Base-by-base conservation (phyloP, 305 asterid genomes). In the Fraxinus angustifolia region DNA sequence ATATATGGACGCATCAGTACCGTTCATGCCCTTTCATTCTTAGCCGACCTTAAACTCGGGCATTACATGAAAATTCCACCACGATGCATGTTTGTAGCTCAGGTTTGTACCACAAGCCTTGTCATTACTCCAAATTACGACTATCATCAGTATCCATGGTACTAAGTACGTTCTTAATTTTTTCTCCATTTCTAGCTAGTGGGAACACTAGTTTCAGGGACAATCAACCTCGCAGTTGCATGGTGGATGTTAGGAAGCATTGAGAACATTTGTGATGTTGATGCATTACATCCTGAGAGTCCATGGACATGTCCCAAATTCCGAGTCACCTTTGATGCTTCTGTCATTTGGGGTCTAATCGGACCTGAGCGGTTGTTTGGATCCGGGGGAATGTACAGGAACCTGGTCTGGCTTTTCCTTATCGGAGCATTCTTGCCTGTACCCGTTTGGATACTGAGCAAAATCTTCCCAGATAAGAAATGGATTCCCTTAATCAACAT, bases 41-140 rank as follows among this genome's bases (percentile, higher is more conserved):
- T 96, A 42, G 94, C 99, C 0, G 99, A 96, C 88, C 99, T 96
- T 17, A 96, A 96, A 83, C 97, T 96, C 2, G 99, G 99, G 3
- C 99, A 94, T 87, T 96, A 96, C 92, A 92, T 96, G 99, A 96
- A 96, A 87, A 96, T 96, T 65, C 99, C 99, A 4, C 99, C 97
- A 0, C 88, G 97, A 72, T 87, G 91, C 96, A 93, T 96, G 99
- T 96, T 84, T 83, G 83, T 88, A 6, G 98, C 99, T 83, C 99
- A 95, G 97, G 98, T 94, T 73, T n/a, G 48, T 71, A 21, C 71
- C 33, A 42, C 23, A n/a, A 45, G 28, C 35, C 17, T 77, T 68
- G 70, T 1, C 19, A 77, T 11, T 34, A 62, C 78, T 34, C 36
- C 14, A 16, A 19, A 1, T 58, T 31, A 73, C 7, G 21, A 34